phyloP scores from a whole-genome alignment of 2,329 filamentous ascomycete genomes.

The Fusarium continuum region DNA sequence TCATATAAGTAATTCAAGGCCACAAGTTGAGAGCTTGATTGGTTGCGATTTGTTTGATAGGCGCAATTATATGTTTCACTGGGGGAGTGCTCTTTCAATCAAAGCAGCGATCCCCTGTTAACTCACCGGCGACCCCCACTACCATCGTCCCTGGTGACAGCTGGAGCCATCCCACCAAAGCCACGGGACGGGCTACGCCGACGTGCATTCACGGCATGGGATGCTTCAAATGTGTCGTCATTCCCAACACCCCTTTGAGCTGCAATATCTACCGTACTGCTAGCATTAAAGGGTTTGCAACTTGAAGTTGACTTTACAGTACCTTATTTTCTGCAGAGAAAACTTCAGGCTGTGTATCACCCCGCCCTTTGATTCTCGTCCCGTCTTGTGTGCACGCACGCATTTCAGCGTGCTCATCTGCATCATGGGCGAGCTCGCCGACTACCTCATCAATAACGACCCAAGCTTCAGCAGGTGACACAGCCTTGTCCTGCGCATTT shows the following conservation, averaged over 20 bases:
- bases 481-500: neutral
- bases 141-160: constrained; percentile 21
- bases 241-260: constrained; percentile 1
- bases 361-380: neutral
- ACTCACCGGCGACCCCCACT: neutral
- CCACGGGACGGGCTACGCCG: neutral
- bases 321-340: neutral
- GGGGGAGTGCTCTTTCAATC: neutral
- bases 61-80: too few relatives aligned
- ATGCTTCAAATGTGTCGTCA: constrained; percentile 33
- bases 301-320: too few relatives aligned
- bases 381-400: neutral
- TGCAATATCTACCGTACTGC: neutral
- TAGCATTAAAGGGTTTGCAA: too few relatives aligned
- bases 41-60: too few relatives aligned
- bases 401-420: neutral
- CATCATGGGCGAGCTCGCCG: constrained; percentile 73
- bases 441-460: constrained; percentile 70
- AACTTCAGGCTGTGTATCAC: neutral
- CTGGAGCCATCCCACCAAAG: neutral
- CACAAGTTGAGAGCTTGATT: too few relatives aligned
- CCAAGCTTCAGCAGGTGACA: constrained; percentile 67
- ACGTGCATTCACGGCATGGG: constrained; percentile 9
- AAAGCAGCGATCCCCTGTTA: neutral
- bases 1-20: too few relatives aligned